Conservation (phyloP, 495 filamentous ascomycete species). For the Lasiosphaeria hispida region DNA sequence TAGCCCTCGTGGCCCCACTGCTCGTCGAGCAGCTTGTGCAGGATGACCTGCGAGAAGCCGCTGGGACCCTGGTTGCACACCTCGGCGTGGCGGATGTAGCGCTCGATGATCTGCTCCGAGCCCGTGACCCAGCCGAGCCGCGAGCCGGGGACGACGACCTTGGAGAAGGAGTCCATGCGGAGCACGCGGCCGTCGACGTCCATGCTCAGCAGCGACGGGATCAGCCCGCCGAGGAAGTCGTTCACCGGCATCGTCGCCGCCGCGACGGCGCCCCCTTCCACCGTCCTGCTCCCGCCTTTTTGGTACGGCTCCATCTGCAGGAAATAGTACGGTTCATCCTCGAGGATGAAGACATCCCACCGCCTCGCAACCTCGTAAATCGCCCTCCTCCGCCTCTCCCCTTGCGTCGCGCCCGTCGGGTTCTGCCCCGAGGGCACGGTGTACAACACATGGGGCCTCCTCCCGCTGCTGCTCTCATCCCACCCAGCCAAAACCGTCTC, state of each 20-base stretch:
- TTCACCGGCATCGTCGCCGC: conserved; percentile 19
- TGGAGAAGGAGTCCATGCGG: conserved; percentile 79
- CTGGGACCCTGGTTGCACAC: conserved; percentile 76
- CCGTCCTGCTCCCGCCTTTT: too few relatives aligned
- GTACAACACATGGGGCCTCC: conserved; percentile 76
- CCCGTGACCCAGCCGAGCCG: conserved; percentile 78
- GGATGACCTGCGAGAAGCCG: conserved; percentile 75
- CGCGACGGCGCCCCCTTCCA: too few relatives aligned
- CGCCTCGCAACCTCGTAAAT: conserved; percentile 76
- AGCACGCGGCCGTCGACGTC: conserved; percentile 64
- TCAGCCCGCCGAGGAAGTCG: conserved; percentile 49
- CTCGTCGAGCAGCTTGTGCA: conserved; percentile 90
- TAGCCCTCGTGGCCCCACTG: conserved; percentile 93
- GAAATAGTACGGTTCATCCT: conserved; percentile 98
- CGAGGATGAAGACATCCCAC: conserved; percentile 83
- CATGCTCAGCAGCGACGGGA: conserved; percentile 65
- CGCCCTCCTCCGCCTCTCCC: conserved; percentile 57
- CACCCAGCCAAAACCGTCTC: conserved; percentile 67
- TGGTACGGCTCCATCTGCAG: conserved; percentile 90
- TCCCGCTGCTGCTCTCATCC: conserved; percentile 58
- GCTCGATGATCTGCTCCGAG: conserved; percentile 77
- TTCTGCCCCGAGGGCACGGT: conserved; percentile 89
- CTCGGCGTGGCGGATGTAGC: conserved; percentile 75
- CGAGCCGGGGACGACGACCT: conserved; percentile 75
- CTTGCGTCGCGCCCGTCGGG: conserved; percentile 84